A percentile compares a stretch with the other conserved stretches of the same genome.
These are phyloP conservation scores for Euryodendron excelsum DNA, from an alignment of 148 eudicot species.

Conservation along the genomic window DNA sequence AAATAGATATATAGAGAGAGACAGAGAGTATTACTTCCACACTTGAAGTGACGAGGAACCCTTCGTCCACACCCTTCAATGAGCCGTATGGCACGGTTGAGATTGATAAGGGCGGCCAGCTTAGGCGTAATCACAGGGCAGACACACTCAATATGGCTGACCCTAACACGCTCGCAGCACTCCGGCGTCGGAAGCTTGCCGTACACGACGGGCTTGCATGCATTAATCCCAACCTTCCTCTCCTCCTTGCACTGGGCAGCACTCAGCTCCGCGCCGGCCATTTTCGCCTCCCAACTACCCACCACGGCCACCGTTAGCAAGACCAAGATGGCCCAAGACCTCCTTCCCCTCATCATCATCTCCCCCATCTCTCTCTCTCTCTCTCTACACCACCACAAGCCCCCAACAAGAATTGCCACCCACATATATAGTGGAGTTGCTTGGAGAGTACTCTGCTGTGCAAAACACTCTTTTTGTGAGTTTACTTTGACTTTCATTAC, in stretches of 20 bases:
- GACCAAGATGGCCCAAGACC: background rate
- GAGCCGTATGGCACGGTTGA: slow-evolving; percentile 19
- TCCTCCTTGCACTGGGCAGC: slow-evolving; percentile 25
- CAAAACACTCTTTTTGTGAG: too few relatives aligned
- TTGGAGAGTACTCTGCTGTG: too few relatives aligned
- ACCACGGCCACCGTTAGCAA: background rate
- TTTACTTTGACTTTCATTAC: too few relatives aligned
- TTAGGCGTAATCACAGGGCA: slow-evolving; percentile 31
- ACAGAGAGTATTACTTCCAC: slow-evolving; percentile 32
- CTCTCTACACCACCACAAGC: background rate
- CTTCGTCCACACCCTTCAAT: slow-evolving; percentile 29
- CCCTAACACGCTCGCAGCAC: slow-evolving; percentile 25
- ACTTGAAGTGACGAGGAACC: slow-evolving; percentile 38
- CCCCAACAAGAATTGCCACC: background rate
- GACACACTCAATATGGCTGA: slow-evolving; percentile 18
- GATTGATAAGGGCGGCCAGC: slow-evolving; percentile 26
- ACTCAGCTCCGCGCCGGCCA: slow-evolving; percentile 3
- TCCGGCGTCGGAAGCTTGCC: slow-evolving; percentile 25
- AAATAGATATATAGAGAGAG: background rate
- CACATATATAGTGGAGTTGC: background rate
- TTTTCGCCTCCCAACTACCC: slow-evolving; percentile 7
- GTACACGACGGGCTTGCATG: slow-evolving; percentile 24
- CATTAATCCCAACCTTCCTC: slow-evolving; percentile 18
- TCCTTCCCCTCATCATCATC: background rate
- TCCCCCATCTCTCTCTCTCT: background rate